A percentile compares a stretch with the other conserved stretches of the same genome.
These are phyloP conservation scores for Cenococcum geophilum DNA, from an alignment of 495 filamentous ascomycete species.

Conservation along the genomic window DNA sequence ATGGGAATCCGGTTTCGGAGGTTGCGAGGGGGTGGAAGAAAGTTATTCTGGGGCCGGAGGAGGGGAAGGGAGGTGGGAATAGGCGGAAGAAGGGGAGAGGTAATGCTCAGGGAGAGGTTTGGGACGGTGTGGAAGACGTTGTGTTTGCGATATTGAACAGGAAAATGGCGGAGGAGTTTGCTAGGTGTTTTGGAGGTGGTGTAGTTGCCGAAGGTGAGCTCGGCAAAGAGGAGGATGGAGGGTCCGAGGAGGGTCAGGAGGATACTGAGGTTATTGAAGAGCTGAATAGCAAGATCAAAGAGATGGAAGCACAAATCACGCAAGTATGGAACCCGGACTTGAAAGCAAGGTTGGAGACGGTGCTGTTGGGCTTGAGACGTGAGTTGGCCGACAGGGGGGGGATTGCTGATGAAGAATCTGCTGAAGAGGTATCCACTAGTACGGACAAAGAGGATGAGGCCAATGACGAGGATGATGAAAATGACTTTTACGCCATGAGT, in stretches of 20 bases:
- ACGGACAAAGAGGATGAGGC: not conserved
- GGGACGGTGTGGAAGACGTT: slow-evolving; percentile 41
- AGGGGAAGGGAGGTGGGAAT: not conserved
- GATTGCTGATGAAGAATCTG: no score
- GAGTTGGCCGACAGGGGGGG: slow-evolving; percentile 21
- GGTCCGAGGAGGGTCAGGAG: slow-evolving; percentile 14
- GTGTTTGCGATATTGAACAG: slow-evolving; percentile 46
- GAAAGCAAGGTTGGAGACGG: slow-evolving; percentile 18
- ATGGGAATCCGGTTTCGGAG: slow-evolving; percentile 38
- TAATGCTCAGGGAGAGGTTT: slow-evolving; percentile 13
- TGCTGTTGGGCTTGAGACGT: slow-evolving; percentile 18
- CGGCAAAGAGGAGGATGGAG: not conserved
- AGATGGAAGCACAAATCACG: slow-evolving; percentile 27
- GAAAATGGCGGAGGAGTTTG: slow-evolving; percentile 35
- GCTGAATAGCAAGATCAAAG: slow-evolving; percentile 24
- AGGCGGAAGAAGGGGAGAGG: slow-evolving; percentile 12
- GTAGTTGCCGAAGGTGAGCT: slow-evolving; percentile 20
- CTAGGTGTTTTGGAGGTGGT: slow-evolving; percentile 25
- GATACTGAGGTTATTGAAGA: slow-evolving; percentile 19
- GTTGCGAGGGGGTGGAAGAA: slow-evolving; percentile 36
- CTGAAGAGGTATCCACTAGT: not conserved
- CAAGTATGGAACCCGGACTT: slow-evolving; percentile 25
- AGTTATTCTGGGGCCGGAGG: slow-evolving; percentile 23
- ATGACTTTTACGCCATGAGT: not conserved
- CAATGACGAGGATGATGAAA: not conserved